phyloP scores from a whole-genome alignment of 345 rosid species.

The Toxicodendron radicans region DNA sequence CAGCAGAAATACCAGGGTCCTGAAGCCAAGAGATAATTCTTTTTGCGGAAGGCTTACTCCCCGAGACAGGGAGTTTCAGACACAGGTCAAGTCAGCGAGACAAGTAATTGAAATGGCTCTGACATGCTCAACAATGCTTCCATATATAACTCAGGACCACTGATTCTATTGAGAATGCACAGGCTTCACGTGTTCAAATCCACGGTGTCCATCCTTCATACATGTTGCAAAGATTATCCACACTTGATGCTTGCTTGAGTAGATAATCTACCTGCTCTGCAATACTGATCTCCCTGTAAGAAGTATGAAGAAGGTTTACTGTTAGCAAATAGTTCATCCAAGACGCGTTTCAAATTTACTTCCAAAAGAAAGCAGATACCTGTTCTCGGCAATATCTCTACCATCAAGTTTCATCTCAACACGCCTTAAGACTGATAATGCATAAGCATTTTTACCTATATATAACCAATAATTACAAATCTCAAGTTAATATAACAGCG shows the following conservation, averaged over 20 bases:
- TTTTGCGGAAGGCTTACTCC: neutral
- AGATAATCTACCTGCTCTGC: conserved; percentile 86
- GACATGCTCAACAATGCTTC: conserved; percentile 1
- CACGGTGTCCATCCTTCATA: conserved; percentile 99
- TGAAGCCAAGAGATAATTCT: neutral
- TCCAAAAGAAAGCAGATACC: conserved; percentile 36
- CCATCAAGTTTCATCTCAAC: conserved; percentile 90
- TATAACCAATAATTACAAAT: conserved; percentile 17
- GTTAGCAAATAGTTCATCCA: neutral
- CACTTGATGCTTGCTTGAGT: conserved; percentile 77
- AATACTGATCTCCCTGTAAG: conserved; percentile 60
- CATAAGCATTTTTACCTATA: conserved; percentile 84
- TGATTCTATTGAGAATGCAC: neutral
- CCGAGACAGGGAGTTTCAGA: neutral
- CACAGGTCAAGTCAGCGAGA: neutral
- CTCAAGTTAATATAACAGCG: neutral
- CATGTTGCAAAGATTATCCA: conserved; percentile 96
- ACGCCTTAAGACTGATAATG: conserved; percentile 70
- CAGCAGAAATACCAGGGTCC: neutral
- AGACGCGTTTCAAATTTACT: neutral
- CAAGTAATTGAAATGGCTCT: conserved; percentile 16
- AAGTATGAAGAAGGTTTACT: conserved; percentile 1
- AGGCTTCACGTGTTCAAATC: conserved; percentile 44
- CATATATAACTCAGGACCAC: conserved; percentile 10
- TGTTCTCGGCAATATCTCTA: conserved; percentile 57